Evolutionary conservation across 2,329 filamentous ascomycete species (phyloP).

Genomic region (Tolypocladium pustulatum): DNA sequence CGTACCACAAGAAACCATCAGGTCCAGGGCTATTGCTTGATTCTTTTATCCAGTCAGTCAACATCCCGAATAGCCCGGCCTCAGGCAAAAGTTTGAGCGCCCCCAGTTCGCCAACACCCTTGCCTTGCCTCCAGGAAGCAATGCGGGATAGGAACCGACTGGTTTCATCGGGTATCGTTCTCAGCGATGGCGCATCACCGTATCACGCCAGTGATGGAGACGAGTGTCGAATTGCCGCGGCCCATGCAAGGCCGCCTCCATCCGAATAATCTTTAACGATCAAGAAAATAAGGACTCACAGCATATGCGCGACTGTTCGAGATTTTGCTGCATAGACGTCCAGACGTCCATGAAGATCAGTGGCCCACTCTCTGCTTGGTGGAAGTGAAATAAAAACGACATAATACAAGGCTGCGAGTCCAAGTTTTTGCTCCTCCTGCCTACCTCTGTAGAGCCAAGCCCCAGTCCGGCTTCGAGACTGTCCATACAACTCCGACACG

Average conservation of each 20-base stretch:
- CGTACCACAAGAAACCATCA: neutral
- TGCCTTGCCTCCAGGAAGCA: neutral
- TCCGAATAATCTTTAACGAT: neutral
- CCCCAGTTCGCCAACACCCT: neutral
- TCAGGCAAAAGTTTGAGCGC: neutral
- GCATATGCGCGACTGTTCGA: neutral
- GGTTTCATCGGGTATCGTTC: neutral
- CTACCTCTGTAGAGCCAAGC: neutral
- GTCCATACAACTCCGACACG: neutral
- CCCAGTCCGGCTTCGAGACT: neutral
- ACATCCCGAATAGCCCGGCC: neutral
- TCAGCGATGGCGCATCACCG: neutral
- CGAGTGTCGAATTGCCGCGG: neutral
- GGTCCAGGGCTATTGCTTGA: neutral
- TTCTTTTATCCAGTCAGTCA: neutral
- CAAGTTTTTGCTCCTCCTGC: neutral
- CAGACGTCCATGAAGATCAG: neutral
- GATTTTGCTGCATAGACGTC: neutral
- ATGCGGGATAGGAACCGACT: neutral
- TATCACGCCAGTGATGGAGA: neutral
- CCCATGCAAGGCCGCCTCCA: neutral
- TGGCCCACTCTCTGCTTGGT: neutral
- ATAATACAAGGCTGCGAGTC: neutral
- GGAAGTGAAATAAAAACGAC: neutral
- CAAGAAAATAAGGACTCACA: neutral